Evolutionary conservation across 2,329 filamentous ascomycete genomes (phyloP).

Genomic region (Cladosporium sp.): DNA sequence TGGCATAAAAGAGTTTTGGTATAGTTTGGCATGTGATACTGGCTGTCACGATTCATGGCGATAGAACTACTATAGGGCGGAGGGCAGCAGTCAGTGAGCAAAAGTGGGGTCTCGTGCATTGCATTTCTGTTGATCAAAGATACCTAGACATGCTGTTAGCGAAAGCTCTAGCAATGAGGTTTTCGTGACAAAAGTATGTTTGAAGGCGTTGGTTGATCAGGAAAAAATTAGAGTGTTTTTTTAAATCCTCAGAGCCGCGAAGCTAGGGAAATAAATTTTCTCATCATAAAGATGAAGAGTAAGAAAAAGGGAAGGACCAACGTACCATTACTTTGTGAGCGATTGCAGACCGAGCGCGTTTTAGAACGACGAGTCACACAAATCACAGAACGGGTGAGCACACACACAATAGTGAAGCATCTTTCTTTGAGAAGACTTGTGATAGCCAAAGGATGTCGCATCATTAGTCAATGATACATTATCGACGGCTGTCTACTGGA

Average conservation of each 20-base stretch:
- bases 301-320: constrained; percentile 11
- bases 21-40: too few species aligned
- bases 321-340: constrained; percentile 34
- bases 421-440: constrained; percentile 3
- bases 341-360: not conserved
- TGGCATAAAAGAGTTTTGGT: not conserved
- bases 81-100: too few species aligned
- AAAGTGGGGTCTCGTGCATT: too few species aligned
- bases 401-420: constrained; percentile 4
- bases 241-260: constrained; percentile 54
- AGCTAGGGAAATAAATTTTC: constrained; percentile 61
- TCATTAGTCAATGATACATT: constrained; percentile 16
- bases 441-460: constrained; percentile 18
- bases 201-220: constrained; percentile 44
- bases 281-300: constrained; percentile 50
- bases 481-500: constrained; percentile 8
- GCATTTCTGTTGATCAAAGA: too few species aligned
- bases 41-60: not conserved
- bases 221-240: constrained; percentile 71
- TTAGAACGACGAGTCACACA: constrained; percentile 12
- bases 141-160: not conserved
- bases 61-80: not conserved
- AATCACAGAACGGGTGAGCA: constrained; percentile 5
- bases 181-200: too few species aligned
- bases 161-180: not conserved